These are phyloP conservation scores for Begonia peltatifolia DNA, from an alignment of 306 rosid species.

Conservation along the genomic window DNA sequence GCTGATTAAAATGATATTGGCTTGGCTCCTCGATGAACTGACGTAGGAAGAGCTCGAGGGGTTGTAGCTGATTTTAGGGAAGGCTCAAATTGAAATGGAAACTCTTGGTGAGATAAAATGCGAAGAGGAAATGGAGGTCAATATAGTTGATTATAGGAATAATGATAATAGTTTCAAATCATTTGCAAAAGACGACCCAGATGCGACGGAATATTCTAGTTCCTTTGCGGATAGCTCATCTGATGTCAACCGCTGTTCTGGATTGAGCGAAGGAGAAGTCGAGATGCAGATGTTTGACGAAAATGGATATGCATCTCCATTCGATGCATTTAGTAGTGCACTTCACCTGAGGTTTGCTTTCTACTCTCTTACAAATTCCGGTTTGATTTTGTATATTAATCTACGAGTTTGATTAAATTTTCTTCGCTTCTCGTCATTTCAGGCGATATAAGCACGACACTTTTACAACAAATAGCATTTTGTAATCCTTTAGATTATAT, in stretches of 20 bases:
- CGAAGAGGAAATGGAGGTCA: conserved; percentile 39
- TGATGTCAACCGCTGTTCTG: conserved; percentile 35
- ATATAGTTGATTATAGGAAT: conserved; percentile 41
- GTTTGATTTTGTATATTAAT: too few species aligned
- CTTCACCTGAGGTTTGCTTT: conserved; percentile 42
- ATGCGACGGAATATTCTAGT: conserved; percentile 84
- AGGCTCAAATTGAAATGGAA: conserved; percentile 26
- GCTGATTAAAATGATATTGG: background rate
- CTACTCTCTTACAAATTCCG: background rate
- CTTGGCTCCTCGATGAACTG: conserved; percentile 6
- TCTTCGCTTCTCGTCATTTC: too few species aligned
- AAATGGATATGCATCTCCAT: conserved; percentile 25
- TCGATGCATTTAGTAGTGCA: conserved; percentile 25
- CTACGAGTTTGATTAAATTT: too few species aligned
- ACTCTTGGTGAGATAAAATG: conserved; percentile 23
- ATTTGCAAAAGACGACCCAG: conserved; percentile 49
- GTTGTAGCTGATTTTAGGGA: conserved; percentile 17
- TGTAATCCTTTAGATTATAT: too few species aligned
- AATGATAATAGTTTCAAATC: conserved; percentile 22
- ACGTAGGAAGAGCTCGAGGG: conserved; percentile 20
- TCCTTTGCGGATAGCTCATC: conserved; percentile 58
- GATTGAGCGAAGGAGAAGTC: conserved; percentile 64
- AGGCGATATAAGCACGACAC: too few species aligned
- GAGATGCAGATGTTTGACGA: conserved; percentile 51
- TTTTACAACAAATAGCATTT: too few species aligned